Conservation (phyloP, 1,139 yeast species). For the Taphrina deformans region DNA sequence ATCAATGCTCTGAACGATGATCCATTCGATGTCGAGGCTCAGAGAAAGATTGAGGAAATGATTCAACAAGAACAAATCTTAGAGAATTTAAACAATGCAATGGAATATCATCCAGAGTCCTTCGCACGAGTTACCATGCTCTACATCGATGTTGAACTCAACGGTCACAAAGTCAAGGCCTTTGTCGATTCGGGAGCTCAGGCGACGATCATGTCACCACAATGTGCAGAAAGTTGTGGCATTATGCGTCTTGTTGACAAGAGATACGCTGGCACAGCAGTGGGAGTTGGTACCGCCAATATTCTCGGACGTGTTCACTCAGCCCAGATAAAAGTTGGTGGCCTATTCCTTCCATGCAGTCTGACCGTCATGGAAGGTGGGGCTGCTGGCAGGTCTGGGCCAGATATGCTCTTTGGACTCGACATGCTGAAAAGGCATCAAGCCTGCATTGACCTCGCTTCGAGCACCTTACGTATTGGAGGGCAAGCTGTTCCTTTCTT, state of each 20-base stretch:
- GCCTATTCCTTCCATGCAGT: slow-evolving; percentile 68
- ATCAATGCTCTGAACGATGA: slow-evolving; percentile 51
- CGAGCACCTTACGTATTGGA: slow-evolving; percentile 70
- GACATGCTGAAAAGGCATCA: slow-evolving; percentile 84
- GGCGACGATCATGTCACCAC: slow-evolving; percentile 75
- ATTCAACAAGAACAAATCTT: slow-evolving; percentile 67
- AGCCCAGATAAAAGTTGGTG: slow-evolving; percentile 79
- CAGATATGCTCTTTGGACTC: slow-evolving; percentile 58
- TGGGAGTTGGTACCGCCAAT: slow-evolving; percentile 83
- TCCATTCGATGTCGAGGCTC: slow-evolving; percentile 75
- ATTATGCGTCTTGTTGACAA: slow-evolving; percentile 74
- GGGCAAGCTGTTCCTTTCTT: slow-evolving; percentile 69
- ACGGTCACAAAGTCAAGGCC: slow-evolving; percentile 79
- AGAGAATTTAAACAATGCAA: slow-evolving; percentile 74
- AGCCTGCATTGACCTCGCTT: slow-evolving; percentile 72
- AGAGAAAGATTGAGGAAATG: slow-evolving; percentile 64
- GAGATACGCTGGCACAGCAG: slow-evolving; percentile 76
- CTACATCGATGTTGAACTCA: slow-evolving; percentile 72
- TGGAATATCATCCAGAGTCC: slow-evolving; percentile 84
- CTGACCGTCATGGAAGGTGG: slow-evolving; percentile 69
- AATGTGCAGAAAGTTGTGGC: slow-evolving; percentile 71
- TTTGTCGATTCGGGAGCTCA: slow-evolving; percentile 98
- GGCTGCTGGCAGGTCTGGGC: slow-evolving; percentile 42
- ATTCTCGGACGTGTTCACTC: slow-evolving; percentile 85
- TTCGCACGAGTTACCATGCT: slow-evolving; percentile 83